phyloP scores from a whole-genome alignment of 2,329 filamentous ascomycete species.

The Fonsecaea monophora region DNA sequence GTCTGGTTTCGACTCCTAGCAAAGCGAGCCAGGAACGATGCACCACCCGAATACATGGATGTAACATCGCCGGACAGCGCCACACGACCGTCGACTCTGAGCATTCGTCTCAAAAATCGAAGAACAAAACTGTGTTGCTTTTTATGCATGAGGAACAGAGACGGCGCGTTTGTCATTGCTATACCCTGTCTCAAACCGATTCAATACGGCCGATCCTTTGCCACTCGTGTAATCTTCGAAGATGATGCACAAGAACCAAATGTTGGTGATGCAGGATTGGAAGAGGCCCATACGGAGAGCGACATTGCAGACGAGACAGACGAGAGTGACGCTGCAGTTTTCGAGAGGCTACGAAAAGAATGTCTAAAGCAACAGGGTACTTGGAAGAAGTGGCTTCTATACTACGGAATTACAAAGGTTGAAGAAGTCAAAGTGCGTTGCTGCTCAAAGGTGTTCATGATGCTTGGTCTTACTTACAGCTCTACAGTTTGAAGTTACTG shows the following conservation, averaged over 20 bases:
- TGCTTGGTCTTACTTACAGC: not conserved
- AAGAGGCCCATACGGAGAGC: not conserved
- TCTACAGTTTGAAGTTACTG: constrained; percentile 9
- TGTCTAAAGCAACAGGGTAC: constrained; percentile 5
- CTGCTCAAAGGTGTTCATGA: not conserved
- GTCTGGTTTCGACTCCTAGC: not conserved
- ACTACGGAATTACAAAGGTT: constrained; percentile 10
- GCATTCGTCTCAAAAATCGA: not conserved
- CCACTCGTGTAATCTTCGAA: not conserved
- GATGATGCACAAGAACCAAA: not conserved
- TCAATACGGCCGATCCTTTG: not conserved
- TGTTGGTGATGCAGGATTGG: not conserved
- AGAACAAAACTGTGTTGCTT: constrained; percentile 7
- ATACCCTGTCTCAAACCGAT: constrained; percentile 4
- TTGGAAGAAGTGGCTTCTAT: constrained; percentile 17
- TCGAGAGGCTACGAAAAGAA: not conserved
- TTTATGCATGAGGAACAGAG: constrained; percentile 11
- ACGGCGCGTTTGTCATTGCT: constrained; percentile 2
- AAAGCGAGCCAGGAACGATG: not conserved
- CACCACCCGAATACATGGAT: not conserved
- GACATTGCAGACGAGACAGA: not conserved
- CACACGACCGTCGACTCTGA: not conserved
- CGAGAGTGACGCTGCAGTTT: constrained; percentile 6
- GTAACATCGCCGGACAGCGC: not conserved
- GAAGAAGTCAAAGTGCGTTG: constrained; percentile 11